These are phyloP conservation scores for Hypoxylon lienhwacheense DNA, from an alignment of 495 filamentous ascomycete genomes.

Conservation along the genomic window DNA sequence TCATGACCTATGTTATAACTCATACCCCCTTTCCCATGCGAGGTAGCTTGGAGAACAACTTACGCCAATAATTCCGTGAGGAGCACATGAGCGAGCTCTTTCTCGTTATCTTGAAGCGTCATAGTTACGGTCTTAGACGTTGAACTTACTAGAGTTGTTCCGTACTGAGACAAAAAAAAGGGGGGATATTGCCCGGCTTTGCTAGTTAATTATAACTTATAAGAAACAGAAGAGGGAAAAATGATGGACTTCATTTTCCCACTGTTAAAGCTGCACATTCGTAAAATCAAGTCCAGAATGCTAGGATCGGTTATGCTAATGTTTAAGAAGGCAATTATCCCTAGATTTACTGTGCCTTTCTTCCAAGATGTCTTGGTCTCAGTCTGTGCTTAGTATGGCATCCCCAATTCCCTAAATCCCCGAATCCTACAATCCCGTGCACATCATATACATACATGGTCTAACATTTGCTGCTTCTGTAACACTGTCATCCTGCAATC, in stretches of 20 bases:
- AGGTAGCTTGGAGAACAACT: slow-evolving; percentile 2
- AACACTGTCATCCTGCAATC: slow-evolving; percentile 29
- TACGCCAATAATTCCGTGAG: slow-evolving; percentile 88
- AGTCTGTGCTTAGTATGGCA: too few relatives aligned
- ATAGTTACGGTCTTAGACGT: slow-evolving; percentile 3
- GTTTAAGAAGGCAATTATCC: too few relatives aligned
- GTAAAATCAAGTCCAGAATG: background rate
- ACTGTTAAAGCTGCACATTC: background rate
- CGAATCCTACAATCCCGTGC: slow-evolving; percentile 36
- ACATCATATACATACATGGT: slow-evolving; percentile 4
- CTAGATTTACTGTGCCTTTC: too few relatives aligned
- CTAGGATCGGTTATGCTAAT: slow-evolving; percentile 19
- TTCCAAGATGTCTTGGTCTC: too few relatives aligned
- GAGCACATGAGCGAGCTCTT: slow-evolving; percentile 86
- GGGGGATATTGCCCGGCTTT: background rate
- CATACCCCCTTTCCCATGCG: background rate
- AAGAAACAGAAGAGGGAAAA: background rate
- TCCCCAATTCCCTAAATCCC: slow-evolving; percentile 34
- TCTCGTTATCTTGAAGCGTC: slow-evolving; percentile 53
- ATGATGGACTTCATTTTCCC: background rate
- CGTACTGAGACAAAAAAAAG: background rate
- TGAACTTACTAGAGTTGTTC: background rate
- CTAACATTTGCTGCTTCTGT: slow-evolving; percentile 5
- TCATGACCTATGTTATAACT: slow-evolving; percentile 9
- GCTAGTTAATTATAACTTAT: too few relatives aligned